Percentiles rank a stretch among this genome's conserved stretches.
Conservation (phyloP, 2,329 filamentous ascomycete genomes). For the Phialemonium atrogriseum region DNA sequence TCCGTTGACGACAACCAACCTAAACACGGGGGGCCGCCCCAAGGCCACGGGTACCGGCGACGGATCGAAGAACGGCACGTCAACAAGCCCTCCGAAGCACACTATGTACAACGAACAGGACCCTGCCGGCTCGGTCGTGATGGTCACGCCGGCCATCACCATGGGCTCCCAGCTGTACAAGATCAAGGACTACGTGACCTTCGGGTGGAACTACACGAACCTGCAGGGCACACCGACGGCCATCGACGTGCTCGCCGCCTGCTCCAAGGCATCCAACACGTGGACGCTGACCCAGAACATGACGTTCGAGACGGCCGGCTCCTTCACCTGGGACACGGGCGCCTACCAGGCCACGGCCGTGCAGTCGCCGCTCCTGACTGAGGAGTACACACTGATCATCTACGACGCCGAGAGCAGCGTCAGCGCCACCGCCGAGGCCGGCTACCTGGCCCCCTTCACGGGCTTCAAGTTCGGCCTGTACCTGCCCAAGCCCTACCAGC, state of each 20-base stretch:
- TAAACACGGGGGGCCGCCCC: slow-evolving; percentile 10
- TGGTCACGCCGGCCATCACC: slow-evolving; percentile 42
- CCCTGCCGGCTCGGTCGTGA: slow-evolving; percentile 41
- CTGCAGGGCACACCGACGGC: slow-evolving; percentile 50
- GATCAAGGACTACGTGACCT: slow-evolving; percentile 51
- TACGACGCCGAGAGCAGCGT: slow-evolving; percentile 47
- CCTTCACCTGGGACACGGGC: slow-evolving; percentile 51
- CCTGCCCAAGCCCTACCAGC: slow-evolving; percentile 39
- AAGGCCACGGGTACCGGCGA: slow-evolving; percentile 19
- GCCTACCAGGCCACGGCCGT: slow-evolving; percentile 37
- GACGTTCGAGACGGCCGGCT: slow-evolving; percentile 42
- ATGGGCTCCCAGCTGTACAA: slow-evolving; percentile 45
- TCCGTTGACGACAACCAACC: slow-evolving; percentile 7
- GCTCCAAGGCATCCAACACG: slow-evolving; percentile 40
- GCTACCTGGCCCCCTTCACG: slow-evolving; percentile 43
- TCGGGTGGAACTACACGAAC: slow-evolving; percentile 59
- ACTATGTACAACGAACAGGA: slow-evolving; percentile 36
- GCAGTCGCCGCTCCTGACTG: slow-evolving; percentile 38
- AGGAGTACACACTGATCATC: slow-evolving; percentile 54
- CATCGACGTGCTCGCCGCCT: slow-evolving; percentile 51
- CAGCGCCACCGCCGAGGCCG: slow-evolving; percentile 41
- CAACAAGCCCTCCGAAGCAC: slow-evolving; percentile 17
- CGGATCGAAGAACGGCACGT: slow-evolving; percentile 13
- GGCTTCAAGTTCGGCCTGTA: slow-evolving; percentile 53
- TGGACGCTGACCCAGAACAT: slow-evolving; percentile 59